phyloP scores from a whole-genome alignment of 2,329 filamentous ascomycete species.

The Didymella lethalis region DNA sequence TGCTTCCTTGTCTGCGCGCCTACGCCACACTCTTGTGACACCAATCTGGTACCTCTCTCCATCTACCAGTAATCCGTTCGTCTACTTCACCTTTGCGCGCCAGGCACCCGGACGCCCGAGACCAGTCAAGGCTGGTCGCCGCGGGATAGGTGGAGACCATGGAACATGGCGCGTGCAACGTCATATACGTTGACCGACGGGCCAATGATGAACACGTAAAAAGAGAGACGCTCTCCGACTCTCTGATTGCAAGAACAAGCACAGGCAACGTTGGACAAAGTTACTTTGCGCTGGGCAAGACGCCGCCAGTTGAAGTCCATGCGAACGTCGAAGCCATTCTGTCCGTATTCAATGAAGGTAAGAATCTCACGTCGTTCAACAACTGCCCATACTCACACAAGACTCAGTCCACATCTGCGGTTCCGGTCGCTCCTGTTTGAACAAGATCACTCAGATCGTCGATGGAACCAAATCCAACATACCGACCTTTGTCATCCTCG shows the following conservation, averaged over 20 bases:
- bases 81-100: slow-evolving; percentile 40
- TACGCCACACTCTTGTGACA: background rate
- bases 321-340: slow-evolving; percentile 52
- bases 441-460: slow-evolving; percentile 48
- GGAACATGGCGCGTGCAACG: slow-evolving; percentile 56
- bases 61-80: background rate
- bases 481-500: slow-evolving; percentile 54
- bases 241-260: slow-evolving; percentile 43
- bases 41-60: slow-evolving; percentile 13
- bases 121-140: slow-evolving; percentile 45
- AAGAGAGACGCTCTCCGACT: slow-evolving; percentile 47
- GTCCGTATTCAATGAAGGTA: slow-evolving; percentile 54
- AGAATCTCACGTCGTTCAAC: background rate
- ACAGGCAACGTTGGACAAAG: slow-evolving; percentile 45
- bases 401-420: slow-evolving; percentile 51
- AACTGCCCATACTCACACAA: slow-evolving; percentile 19
- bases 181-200: slow-evolving; percentile 55
- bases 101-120: slow-evolving; percentile 38
- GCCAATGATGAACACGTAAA: slow-evolving; percentile 52
- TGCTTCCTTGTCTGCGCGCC: background rate
- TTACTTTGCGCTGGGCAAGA: slow-evolving; percentile 47
- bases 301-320: slow-evolving; percentile 46
- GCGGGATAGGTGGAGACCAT: slow-evolving; percentile 47
- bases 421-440: slow-evolving; percentile 50
- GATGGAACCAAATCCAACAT: slow-evolving; percentile 43